Evolutionary conservation across 495 filamentous ascomycete genomes (phyloP).

Genomic region (Rhypophila decipiens): DNA sequence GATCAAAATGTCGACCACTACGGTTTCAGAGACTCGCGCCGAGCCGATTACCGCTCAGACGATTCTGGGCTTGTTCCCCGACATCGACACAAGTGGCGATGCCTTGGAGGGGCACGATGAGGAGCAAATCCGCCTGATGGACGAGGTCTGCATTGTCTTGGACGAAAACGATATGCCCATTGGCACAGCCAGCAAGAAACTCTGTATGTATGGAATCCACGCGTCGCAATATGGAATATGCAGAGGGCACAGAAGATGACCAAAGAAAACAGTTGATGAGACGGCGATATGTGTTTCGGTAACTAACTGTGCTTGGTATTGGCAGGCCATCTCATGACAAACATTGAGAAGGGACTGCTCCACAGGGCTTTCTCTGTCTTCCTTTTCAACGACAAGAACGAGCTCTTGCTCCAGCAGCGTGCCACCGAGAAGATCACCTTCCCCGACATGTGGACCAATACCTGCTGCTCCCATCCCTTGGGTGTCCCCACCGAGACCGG

Average conservation of each 20-base stretch:
- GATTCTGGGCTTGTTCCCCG: conserved; percentile 84
- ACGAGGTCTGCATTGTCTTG: conserved; percentile 96
- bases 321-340: conserved; percentile 93
- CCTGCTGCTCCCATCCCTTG: conserved; percentile 96
- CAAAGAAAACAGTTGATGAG: background rate
- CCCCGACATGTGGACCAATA: conserved; percentile 99
- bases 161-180: conserved; percentile 91
- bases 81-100: conserved; percentile 84
- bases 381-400: conserved; percentile 86
- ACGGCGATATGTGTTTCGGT: too few species aligned
- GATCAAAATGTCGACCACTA: conserved; percentile 32
- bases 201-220: conserved; percentile 55
- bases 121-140: conserved; percentile 96
- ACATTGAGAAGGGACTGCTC: conserved; percentile 90
- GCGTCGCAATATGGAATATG: background rate
- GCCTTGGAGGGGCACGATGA: conserved; percentile 84
- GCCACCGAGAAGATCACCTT: conserved; percentile 98
- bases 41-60: conserved; percentile 73
- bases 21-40: conserved; percentile 32
- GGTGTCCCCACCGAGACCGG: conserved; percentile 89
- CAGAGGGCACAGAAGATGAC: background rate
- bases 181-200: conserved; percentile 96
- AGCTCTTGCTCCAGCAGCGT: conserved; percentile 90
- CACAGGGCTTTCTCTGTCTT: conserved; percentile 98
- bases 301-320: conserved; percentile 8